Percentiles rank a stretch among this genome's conserved stretches.
Conservation (phyloP, 1,284 basidiomycete species). For the Coriolopsis trogii region DNA sequence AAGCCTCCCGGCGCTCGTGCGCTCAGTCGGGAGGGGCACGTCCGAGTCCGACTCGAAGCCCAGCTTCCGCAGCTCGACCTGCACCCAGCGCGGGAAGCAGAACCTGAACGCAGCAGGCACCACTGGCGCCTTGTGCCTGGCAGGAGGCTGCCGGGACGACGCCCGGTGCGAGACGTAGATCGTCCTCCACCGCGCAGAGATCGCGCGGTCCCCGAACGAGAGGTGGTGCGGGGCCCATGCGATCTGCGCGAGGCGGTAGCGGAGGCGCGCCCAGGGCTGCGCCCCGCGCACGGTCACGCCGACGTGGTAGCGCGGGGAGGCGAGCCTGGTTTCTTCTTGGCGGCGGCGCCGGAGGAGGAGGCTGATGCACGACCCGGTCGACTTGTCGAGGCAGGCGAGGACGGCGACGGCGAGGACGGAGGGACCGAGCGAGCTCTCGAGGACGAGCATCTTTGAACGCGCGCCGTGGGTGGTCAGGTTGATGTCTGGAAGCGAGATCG, state of each 20-base stretch:
- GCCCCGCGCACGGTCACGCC: constrained; percentile 12
- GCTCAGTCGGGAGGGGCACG: constrained; percentile 1
- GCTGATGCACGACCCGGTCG: constrained; percentile 15
- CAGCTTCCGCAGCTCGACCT: constrained; percentile 17
- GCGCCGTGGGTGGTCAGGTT: constrained; percentile 17
- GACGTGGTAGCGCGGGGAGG: constrained; percentile 11
- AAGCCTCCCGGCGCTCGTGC: constrained; percentile 1
- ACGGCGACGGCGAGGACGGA: constrained; percentile 16
- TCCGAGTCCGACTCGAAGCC: constrained; percentile 14
- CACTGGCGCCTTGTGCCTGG: neutral
- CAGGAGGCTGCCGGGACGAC: constrained; percentile 10
- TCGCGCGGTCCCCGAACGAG: constrained; percentile 8
- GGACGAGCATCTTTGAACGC: constrained; percentile 17
- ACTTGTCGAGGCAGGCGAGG: constrained; percentile 14
- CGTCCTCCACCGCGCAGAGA: constrained; percentile 17
- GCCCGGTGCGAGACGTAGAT: constrained; percentile 21
- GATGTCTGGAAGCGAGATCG: constrained; percentile 17
- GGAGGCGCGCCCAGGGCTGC: constrained; percentile 11
- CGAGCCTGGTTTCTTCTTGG: constrained; percentile 4
- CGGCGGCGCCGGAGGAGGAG: constrained; percentile 19
- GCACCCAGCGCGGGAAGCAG: constrained; percentile 17
- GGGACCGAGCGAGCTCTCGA: constrained; percentile 8
- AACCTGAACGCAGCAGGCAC: constrained; percentile 8
- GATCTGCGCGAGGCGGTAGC: constrained; percentile 18
- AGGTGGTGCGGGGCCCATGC: constrained; percentile 17